These are phyloP conservation scores for Colletotrichum falcatum DNA, from an alignment of 2,329 filamentous ascomycete genomes.

Conservation along the genomic window DNA sequence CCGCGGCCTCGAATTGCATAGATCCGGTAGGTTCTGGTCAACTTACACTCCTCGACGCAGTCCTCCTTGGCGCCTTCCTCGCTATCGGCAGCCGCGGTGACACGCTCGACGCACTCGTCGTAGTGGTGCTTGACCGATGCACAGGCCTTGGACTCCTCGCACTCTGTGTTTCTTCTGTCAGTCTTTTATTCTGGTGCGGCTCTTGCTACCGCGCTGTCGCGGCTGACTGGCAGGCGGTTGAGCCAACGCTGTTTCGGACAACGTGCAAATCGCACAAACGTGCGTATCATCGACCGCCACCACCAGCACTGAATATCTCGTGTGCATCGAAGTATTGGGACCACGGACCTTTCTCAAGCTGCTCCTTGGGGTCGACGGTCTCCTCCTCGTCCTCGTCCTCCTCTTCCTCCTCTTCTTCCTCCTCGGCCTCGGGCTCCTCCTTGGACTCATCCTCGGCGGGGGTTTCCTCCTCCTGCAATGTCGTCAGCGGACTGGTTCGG, in stretches of 20 bases:
- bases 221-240: not conserved
- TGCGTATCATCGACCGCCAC: constrained; percentile 26
- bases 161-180: constrained; percentile 71
- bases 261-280: constrained; percentile 21
- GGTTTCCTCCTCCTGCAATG: constrained; percentile 52
- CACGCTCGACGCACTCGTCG: constrained; percentile 97
- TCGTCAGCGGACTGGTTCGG: constrained; percentile 16
- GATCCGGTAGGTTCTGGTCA: constrained; percentile 44
- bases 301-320: constrained; percentile 1
- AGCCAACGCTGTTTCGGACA: constrained; percentile 1
- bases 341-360: constrained; percentile 89
- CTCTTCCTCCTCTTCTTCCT: constrained; percentile 72
- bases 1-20: not conserved
- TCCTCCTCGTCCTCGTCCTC: constrained; percentile 86
- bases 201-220: not conserved
- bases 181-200: not conserved
- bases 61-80: constrained; percentile 85
- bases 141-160: constrained; percentile 87
- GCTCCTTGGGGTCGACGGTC: constrained; percentile 86
- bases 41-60: constrained; percentile 99
- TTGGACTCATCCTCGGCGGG: constrained; percentile 46
- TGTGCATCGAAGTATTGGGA: constrained; percentile 7
- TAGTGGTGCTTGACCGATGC: constrained; percentile 95
- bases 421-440: constrained; percentile 58
- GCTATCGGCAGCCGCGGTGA: constrained; percentile 74